Base-by-base conservation (phyloP, 2,329 filamentous ascomycete genomes). In the Talaromyces sp. region DNA sequence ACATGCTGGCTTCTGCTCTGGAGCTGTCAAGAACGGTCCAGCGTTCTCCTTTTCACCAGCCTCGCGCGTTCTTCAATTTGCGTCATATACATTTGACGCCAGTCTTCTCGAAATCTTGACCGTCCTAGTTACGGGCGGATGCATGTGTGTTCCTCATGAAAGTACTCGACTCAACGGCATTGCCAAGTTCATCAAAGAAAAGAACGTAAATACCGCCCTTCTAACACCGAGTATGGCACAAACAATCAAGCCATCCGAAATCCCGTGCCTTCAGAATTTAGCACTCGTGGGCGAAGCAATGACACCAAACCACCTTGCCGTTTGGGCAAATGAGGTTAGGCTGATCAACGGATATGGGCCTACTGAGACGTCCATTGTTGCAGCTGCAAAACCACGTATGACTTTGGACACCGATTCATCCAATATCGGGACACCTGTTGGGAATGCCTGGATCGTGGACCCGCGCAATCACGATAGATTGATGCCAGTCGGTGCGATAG, bases 41-140 rank as follows among this genome's bases (percentile, higher is more conserved):
- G 79, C 81, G 19, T 66, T 0, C 72, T 85, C 10, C 75, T 78
- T 43, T 47, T 36, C 31, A 2, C 54, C 76, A 72, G 5, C 74
- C 75, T 87, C 87, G 5, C 80, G 89, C 1, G 86, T 89, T 8
- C 83, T 88, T 15, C 84, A 86, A 67, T 81, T 86, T 65, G 85
- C 84, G 0, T 85, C 83, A 2, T 85, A 83, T 70, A 82, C 82
- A 22, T 83, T 85, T 60, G 84, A 87, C 67, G 79, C 84, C 29
- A 80, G 82, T 60, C 76, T 87, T 51, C 76, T 82, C 25, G 85
- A 86, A 69, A 81, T 86, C 43, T 81, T 87, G 62, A 80, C 82
- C 1, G 84, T 86, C 0, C 75, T 89, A 3, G 76, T 81, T 1
- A 77, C 83, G 43, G 86, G 87, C 4, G 86, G 85, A 0, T 88